Conservation (phyloP, 768 basidiomycete genomes). For the Kwoniella europaea region DNA sequence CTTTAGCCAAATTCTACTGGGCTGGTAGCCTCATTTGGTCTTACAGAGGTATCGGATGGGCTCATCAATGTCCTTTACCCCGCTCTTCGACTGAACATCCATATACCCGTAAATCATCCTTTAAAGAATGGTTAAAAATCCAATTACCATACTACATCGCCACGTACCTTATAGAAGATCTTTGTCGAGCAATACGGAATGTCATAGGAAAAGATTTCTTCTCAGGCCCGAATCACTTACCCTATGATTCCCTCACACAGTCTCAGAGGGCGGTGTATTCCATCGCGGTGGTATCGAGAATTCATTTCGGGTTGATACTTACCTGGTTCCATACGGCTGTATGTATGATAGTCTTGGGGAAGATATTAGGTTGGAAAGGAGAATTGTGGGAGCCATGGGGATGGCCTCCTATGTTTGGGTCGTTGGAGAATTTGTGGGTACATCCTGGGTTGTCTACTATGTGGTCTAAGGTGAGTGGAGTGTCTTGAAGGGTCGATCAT, state of each 20-base stretch:
- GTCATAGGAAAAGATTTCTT: constrained; percentile 34
- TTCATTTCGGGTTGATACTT: constrained; percentile 24
- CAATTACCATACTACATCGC: constrained; percentile 13
- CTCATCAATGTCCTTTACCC: constrained; percentile 27
- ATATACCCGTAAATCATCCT: constrained; percentile 30
- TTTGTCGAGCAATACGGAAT: constrained; percentile 35
- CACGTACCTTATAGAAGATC: constrained; percentile 24
- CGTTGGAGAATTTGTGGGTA: constrained; percentile 36
- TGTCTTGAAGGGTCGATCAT: background rate
- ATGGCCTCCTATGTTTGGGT: constrained; percentile 47
- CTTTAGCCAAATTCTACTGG: constrained; percentile 45
- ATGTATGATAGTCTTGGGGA: constrained; percentile 32
- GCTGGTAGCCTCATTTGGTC: constrained; percentile 37
- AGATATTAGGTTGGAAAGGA: constrained; percentile 39
- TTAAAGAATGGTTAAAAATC: constrained; percentile 21
- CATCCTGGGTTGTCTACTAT: constrained; percentile 44
- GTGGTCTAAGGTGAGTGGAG: constrained; percentile 47
- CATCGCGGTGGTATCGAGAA: constrained; percentile 26
- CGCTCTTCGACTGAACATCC: constrained; percentile 29
- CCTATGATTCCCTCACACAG: constrained; percentile 21
- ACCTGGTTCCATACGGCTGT: constrained; percentile 3
- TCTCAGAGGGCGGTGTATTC: constrained; percentile 32
- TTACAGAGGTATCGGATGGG: constrained; percentile 40
- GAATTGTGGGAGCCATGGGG: constrained; percentile 49
- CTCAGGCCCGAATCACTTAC: constrained; percentile 16